Evolutionary conservation across 352 stramenopile genomes (phyloP).

Genomic region (Plasmopara halstedii): DNA sequence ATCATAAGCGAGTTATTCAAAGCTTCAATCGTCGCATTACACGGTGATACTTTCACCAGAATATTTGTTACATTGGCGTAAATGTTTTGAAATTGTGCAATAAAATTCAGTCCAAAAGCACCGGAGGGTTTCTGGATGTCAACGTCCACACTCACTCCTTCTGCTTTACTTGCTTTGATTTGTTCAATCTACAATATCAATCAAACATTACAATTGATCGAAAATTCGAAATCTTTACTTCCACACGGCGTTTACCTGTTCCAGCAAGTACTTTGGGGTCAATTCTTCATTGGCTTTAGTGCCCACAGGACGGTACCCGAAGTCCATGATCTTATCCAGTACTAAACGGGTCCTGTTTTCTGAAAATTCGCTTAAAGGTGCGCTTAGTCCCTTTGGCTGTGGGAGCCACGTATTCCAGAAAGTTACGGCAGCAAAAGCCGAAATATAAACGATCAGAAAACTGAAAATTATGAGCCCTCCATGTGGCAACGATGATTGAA

Average conservation of each 20-base stretch:
- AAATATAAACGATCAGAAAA: constrained; percentile 40
- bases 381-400: constrained; percentile 26
- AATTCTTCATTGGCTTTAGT: constrained; percentile 58
- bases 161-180: constrained; percentile 29
- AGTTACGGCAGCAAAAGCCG: constrained; percentile 24
- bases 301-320: constrained; percentile 60
- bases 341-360: constrained; percentile 50
- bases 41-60: constrained; percentile 45
- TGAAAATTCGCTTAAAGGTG: constrained; percentile 33
- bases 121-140: constrained; percentile 62
- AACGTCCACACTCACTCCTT: constrained; percentile 37
- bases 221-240: too few species aligned
- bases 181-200: constrained; percentile 40
- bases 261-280: constrained; percentile 46
- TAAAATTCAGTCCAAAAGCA: constrained; percentile 70
- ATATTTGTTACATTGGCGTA: constrained; percentile 83
- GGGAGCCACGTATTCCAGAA: constrained; percentile 56
- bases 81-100: constrained; percentile 78
- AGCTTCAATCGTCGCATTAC: constrained; percentile 19
- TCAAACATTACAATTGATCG: too few species aligned
- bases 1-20: constrained; percentile 55
- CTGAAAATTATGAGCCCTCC: constrained; percentile 26
- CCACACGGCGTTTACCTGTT: constrained; percentile 30
- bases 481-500: constrained; percentile 14
- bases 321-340: constrained; percentile 62